These are phyloP conservation scores for Brassica incana DNA, from an alignment of 345 rosid genomes.

Conservation along the genomic window DNA sequence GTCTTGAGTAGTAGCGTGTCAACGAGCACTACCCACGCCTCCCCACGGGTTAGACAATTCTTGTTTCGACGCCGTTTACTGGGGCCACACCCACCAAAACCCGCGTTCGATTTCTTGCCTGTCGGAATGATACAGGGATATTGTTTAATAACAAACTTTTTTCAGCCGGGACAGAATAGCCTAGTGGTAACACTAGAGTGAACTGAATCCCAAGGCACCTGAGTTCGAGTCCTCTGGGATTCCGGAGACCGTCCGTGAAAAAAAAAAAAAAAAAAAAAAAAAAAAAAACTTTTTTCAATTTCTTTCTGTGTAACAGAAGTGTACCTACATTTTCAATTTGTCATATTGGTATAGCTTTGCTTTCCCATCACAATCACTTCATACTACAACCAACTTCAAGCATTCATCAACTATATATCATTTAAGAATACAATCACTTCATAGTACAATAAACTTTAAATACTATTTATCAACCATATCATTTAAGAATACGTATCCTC, in stretches of 20 bases:
- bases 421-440: not conserved
- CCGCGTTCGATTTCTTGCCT: not conserved
- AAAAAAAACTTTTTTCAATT: not conserved
- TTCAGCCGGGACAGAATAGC: too few relatives aligned
- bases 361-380: not conserved
- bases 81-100: conserved; percentile 4
- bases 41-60: not conserved
- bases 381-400: not conserved
- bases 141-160: not conserved
- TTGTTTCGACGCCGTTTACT: not conserved
- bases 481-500: not conserved
- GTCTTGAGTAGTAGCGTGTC: not conserved
- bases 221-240: too few relatives aligned
- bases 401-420: not conserved
- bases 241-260: too few relatives aligned
- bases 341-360: not conserved
- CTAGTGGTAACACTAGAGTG: too few relatives aligned
- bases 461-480: not conserved
- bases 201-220: too few relatives aligned
- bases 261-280: too few relatives aligned
- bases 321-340: not conserved
- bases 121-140: not conserved
- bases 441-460: not conserved
- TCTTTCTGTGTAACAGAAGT: not conserved
- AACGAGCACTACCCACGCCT: conserved; percentile 1